Evolutionary conservation across 2,329 filamentous ascomycete species (phyloP), one percentile per base, ranked within the genome.

Genomic region (Fusarium sp.): DNA sequence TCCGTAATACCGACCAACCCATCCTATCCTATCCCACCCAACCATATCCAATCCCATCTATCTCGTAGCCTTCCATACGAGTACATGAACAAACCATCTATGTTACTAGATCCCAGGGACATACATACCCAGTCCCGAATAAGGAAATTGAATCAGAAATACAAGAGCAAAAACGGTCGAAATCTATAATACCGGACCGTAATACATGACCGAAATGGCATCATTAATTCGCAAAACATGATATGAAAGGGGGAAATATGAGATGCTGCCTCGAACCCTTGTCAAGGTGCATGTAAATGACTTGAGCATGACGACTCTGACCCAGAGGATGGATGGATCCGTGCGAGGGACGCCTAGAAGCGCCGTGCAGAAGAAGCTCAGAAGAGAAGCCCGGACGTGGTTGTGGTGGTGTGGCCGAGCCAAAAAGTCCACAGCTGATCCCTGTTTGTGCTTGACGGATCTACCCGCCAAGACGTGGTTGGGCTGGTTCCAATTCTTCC

Each of bases 401-500:
- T 38, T 18, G 42, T 13, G 50, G 56, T 38, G 46, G 54, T 33
- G 61, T 51, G 44, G 29, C 40, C 55, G 20, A 54, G 29, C 14
- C 36, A 61, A 18, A 16, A 55, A 46, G 42, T 42, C 61, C 16
- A 51, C 57, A 65, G 51, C 56, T 54, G 58, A 70, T 66, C 67
- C 69, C 61, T 73, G 63, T 53, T 70, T 65, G 56, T 50, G 62
- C 64, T 68, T 44, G 51, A 59, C 73, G 73, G 73, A 74, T 74
- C 73, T 74, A 74, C 71, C 73, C 73, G 73, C 68, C 69, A 64
- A 67, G 61, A 62, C 44, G 36, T 69, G 70, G 69, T 73, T 73
- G 65, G 72, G 57, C 51, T 34, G 31, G 44, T 54, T 49, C 27
- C 16, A 46, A 27, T 50, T 53, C 20, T 64, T 62, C 42, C 46